Base-by-base conservation (phyloP, 306 rosid species). In the Quillaja saponaria region DNA sequence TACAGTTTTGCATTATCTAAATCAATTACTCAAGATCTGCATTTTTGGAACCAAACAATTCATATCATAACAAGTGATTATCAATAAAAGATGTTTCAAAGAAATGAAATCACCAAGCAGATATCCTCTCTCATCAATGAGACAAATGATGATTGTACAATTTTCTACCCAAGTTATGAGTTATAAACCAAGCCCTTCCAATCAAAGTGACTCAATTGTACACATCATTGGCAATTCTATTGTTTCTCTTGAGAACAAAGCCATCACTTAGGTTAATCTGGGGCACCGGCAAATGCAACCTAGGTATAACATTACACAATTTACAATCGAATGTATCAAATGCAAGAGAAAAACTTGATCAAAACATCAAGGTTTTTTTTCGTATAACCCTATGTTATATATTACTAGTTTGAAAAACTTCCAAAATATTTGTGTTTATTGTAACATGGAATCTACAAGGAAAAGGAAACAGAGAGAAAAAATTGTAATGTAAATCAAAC, bases 1-100 rank as follows among this genome's bases (percentile, higher is more conserved):
- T 55, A 55, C 28, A 39, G 13, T 8, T 40, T 57, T 49, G 54
- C 58, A 34, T 58, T 20, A 18, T 65, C 68, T 44, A 67, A 66
- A 34, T 42, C 13, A 37, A 15, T 61, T 49, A 38, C 45, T 14
- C 39, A 54, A 45, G 5, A 49, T 15, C 46, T 41, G 31, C 10
- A 3, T 25, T 62, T 57, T 11, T 54, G 39, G 25, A 34, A 37
- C 17, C 15, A 62, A 35, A 13, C 34, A 47, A 35, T 49, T 67
- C 17, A 21, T 42, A 54, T 61, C 51, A 48, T 41, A 39, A 28
- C 28, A 44, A 44, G 52, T 28, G n/a, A 25, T 51, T 31, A 8
- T 45, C 39, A 39, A 33, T 39, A 12, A 8, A 12, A 39, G 44
- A 8, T 39, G 10, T 2, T 39, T 12, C 13, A 35, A 64, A 52